Conservation (phyloP, 2,329 filamentous ascomycete species). For the Ophiocordyceps robertsii region DNA sequence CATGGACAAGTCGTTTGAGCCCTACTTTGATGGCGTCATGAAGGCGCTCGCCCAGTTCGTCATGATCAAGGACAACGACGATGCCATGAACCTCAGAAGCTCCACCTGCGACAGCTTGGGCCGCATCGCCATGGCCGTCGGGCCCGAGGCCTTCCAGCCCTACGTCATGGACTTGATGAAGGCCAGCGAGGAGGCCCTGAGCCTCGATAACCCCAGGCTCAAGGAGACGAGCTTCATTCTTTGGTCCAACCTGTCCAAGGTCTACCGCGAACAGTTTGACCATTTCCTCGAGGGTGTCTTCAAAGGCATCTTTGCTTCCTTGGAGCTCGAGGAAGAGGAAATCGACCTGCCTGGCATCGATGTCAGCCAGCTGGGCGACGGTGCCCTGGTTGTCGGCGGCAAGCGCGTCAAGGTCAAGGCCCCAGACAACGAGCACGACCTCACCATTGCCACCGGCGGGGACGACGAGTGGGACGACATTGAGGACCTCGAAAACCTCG, state of each 20-base stretch:
- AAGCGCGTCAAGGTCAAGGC: conserved; percentile 72
- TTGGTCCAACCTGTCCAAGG: conserved; percentile 88
- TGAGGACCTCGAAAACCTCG: conserved; percentile 72
- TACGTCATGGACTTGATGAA: conserved; percentile 86
- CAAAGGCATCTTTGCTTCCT: conserved; percentile 67
- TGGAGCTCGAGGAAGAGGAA: conserved; percentile 83
- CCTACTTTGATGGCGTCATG: conserved; percentile 91
- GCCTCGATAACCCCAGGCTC: conserved; percentile 77
- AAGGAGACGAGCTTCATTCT: conserved; percentile 96
- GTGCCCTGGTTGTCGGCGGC: conserved; percentile 65
- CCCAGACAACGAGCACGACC: conserved; percentile 39
- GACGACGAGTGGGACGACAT: conserved; percentile 42
- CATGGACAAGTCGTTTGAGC: conserved; percentile 68
- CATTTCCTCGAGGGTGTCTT: conserved; percentile 69
- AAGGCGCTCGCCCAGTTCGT: conserved; percentile 74
- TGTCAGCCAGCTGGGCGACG: conserved; percentile 50
- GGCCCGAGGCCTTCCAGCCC: conserved; percentile 72
- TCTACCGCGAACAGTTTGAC: conserved; percentile 75
- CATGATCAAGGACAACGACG: conserved; percentile 74
- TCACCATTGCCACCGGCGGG: conserved; percentile 42
- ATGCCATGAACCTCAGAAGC: conserved; percentile 79
- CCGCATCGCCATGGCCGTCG: conserved; percentile 81
- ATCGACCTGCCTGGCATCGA: conserved; percentile 56
- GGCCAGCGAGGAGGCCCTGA: conserved; percentile 79
- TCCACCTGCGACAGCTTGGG: conserved; percentile 88